Evolutionary conservation across 805 yeast genomes (phyloP).

Genomic region (Pichia membranifaciens): DNA sequence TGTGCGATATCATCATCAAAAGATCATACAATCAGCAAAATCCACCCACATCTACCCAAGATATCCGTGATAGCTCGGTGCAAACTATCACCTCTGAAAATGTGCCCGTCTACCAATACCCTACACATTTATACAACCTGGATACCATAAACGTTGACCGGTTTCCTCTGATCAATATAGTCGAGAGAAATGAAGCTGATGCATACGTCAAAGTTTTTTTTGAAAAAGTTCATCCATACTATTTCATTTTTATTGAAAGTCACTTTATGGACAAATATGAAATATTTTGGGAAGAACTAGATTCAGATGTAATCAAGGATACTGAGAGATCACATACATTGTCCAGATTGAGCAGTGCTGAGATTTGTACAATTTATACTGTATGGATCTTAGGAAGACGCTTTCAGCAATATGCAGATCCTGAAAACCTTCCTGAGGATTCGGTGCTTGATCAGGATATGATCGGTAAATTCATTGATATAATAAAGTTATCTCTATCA

Average conservation of each 20-base stretch:
- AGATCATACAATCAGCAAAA: slow-evolving; percentile 29
- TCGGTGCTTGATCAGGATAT: slow-evolving; percentile 21
- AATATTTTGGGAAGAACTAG: slow-evolving; percentile 35
- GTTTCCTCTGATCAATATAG: slow-evolving; percentile 36
- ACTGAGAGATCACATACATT: slow-evolving; percentile 11
- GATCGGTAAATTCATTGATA: slow-evolving; percentile 33
- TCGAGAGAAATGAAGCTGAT: slow-evolving; percentile 33
- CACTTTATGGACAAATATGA: slow-evolving; percentile 32
- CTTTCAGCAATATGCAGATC: slow-evolving; percentile 27
- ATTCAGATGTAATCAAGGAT: slow-evolving; percentile 11
- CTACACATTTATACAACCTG: slow-evolving; percentile 29
- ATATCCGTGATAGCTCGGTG: slow-evolving; percentile 29
- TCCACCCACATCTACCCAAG: slow-evolving; percentile 33
- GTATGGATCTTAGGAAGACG: slow-evolving; percentile 39
- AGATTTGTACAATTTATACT: slow-evolving; percentile 41
- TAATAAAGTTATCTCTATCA: slow-evolving; percentile 37
- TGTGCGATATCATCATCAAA: slow-evolving; percentile 39
- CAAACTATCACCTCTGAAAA: slow-evolving; percentile 32
- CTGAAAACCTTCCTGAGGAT: slow-evolving; percentile 20
- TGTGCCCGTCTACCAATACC: slow-evolving; percentile 31
- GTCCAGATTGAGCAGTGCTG: slow-evolving; percentile 27
- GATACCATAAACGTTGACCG: slow-evolving; percentile 29
- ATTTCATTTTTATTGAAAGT: slow-evolving; percentile 35
- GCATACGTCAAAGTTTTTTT: slow-evolving; percentile 35
- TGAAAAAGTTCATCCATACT: slow-evolving; percentile 39